Conservation (phyloP, 2,329 filamentous ascomycete species). For the Bipolaris cookei region DNA sequence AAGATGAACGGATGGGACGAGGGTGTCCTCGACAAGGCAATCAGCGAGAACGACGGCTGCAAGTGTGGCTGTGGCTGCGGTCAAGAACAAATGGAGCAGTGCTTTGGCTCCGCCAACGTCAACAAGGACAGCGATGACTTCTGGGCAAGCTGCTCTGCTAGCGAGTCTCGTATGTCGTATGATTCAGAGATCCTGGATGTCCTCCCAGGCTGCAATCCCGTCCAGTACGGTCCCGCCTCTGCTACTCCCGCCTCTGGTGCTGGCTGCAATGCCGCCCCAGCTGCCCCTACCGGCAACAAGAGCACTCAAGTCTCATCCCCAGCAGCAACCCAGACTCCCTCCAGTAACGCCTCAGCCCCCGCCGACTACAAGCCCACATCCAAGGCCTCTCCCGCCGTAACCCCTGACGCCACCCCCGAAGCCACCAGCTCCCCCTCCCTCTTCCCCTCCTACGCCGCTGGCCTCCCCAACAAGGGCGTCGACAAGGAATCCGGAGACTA, state of each 20-base stretch:
- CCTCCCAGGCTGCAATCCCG: conserved; percentile 50
- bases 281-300: conserved; percentile 12
- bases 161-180: conserved; percentile 19
- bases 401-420: conserved; percentile 1
- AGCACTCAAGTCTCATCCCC: conserved; percentile 4
- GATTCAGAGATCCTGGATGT: conserved; percentile 31
- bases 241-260: conserved; percentile 38
- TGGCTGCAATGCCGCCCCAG: conserved; percentile 32
- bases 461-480: conserved; percentile 21
- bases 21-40: conserved; percentile 47
- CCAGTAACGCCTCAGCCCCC: conserved; percentile 5
- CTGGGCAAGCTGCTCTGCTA: conserved; percentile 39
- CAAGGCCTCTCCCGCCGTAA: not conserved
- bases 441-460: conserved; percentile 15
- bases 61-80: conserved; percentile 49
- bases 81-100: conserved; percentile 44
- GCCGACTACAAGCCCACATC: conserved; percentile 3
- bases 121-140: conserved; percentile 40
- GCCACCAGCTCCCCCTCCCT: conserved; percentile 5
- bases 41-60: conserved; percentile 41
- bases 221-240: conserved; percentile 44
- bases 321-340: conserved; percentile 6
- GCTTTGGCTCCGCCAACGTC: conserved; percentile 46
- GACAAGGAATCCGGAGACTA: conserved; percentile 3
- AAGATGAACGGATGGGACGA: conserved; percentile 47